Conservation (phyloP, 148 eudicot genomes). For the Talinum fruticosum region DNA sequence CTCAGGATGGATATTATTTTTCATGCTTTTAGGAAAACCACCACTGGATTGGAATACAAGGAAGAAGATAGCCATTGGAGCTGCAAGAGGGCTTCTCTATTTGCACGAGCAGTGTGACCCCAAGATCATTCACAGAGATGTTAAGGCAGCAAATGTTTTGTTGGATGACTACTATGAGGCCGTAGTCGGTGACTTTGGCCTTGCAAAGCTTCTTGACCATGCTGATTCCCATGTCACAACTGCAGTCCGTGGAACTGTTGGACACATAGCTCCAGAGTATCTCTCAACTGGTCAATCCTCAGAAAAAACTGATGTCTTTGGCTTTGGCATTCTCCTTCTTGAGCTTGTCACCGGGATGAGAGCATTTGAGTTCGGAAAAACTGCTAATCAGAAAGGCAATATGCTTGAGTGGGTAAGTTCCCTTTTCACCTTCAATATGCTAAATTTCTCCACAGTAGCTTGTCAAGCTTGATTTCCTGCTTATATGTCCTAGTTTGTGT, state of each 20-base stretch:
- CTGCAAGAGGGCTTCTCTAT: slow-evolving; percentile 82
- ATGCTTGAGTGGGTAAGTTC: slow-evolving; percentile 91
- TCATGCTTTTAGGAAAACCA: slow-evolving; percentile 54
- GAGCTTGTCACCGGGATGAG: slow-evolving; percentile 93
- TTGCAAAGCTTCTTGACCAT: slow-evolving; percentile 93
- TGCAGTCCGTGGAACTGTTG: slow-evolving; percentile 92
- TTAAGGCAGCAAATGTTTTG: slow-evolving; percentile 88
- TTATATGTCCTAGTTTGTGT: not conserved
- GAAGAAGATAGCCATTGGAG: slow-evolving; percentile 86
- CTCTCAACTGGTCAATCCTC: slow-evolving; percentile 95
- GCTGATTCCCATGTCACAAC: slow-evolving; percentile 89
- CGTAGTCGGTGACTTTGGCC: slow-evolving; percentile 93
- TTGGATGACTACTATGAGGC: slow-evolving; percentile 81
- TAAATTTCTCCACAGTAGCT: not conserved
- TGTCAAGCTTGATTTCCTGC: not conserved
- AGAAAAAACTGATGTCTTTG: slow-evolving; percentile 92
- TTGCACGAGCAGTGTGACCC: slow-evolving; percentile 98
- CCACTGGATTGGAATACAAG: slow-evolving; percentile 89
- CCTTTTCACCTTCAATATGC: not conserved
- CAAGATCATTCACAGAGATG: slow-evolving; percentile 92
- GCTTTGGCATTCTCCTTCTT: slow-evolving; percentile 80
- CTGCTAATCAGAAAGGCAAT: slow-evolving; percentile 79
- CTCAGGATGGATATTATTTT: not conserved
- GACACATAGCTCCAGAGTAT: slow-evolving; percentile 94
- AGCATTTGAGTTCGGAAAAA: slow-evolving; percentile 86